phyloP scores from a whole-genome alignment of 495 filamentous ascomycete species.

The Diplogelasinospora grovesii region DNA sequence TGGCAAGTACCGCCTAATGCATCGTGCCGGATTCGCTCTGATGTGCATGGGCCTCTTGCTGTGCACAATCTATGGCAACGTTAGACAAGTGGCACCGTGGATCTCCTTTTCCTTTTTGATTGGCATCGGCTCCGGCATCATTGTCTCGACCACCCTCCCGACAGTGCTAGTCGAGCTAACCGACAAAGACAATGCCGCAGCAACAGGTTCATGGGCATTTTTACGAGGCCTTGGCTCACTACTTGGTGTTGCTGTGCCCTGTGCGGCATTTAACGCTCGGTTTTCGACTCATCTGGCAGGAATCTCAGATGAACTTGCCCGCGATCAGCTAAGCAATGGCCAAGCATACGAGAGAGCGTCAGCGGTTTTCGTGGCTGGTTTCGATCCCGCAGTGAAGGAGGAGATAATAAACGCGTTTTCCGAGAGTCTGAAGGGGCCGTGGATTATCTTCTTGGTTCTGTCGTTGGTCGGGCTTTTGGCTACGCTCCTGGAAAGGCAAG shows the following conservation, averaged over 20 bases:
- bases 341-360: conserved; percentile 20
- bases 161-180: conserved; percentile 26
- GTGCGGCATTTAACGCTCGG: conserved; percentile 43
- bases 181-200: conserved; percentile 35
- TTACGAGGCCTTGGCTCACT: conserved; percentile 40
- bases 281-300: conserved; percentile 9
- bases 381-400: neutral
- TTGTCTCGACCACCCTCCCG: conserved; percentile 26
- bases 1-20: conserved; percentile 41
- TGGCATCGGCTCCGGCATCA: conserved; percentile 29
- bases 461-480: conserved; percentile 17
- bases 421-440: conserved; percentile 8
- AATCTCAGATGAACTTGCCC: neutral
- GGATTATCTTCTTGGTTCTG: conserved; percentile 14
- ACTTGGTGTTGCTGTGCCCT: conserved; percentile 43
- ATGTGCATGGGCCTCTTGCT: conserved; percentile 35
- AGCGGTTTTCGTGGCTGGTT: conserved; percentile 8
- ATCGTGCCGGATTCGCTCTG: conserved; percentile 30
- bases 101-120: conserved; percentile 26
- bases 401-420: conserved; percentile 9
- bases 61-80: conserved; percentile 26
- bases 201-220: conserved; percentile 41
- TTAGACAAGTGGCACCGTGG: conserved; percentile 21
- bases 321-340: conserved; percentile 4
- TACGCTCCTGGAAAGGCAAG: conserved; percentile 29